phyloP scores from a whole-genome alignment of 768 basidiomycete species.

The Trametes punicea region DNA sequence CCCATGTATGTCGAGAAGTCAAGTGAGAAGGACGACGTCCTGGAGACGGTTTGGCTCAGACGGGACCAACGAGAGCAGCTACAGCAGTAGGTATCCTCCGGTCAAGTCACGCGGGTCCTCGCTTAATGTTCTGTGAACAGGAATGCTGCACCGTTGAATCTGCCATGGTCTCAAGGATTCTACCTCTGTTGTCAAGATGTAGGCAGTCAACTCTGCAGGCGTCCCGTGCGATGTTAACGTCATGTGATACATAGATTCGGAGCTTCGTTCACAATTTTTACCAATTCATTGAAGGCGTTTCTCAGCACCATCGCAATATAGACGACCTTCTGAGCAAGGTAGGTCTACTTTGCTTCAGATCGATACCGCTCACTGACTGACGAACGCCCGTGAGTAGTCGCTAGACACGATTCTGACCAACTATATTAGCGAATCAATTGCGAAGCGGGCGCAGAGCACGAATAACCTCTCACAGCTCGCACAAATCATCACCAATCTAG shows the following conservation, averaged over 20 bases:
- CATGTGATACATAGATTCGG: constrained; percentile 70
- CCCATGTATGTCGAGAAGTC: constrained; percentile 72
- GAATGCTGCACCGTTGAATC: constrained; percentile 56
- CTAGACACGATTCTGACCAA: constrained; percentile 78
- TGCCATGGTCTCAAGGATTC: constrained; percentile 96
- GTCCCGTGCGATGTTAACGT: not conserved
- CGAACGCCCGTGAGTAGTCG: constrained; percentile 47
- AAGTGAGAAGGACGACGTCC: constrained; percentile 65
- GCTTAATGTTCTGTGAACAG: constrained; percentile 34
- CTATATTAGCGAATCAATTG: constrained; percentile 74
- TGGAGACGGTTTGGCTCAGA: constrained; percentile 82
- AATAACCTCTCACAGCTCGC: constrained; percentile 86
- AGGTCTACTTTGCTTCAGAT: not conserved
- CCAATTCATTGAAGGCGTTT: constrained; percentile 92
- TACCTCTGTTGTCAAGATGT: constrained; percentile 92
- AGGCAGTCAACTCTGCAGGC: constrained; percentile 18
- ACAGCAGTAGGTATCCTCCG: constrained; percentile 39
- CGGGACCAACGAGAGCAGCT: constrained; percentile 62
- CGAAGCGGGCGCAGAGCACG: constrained; percentile 66
- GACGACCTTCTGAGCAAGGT: constrained; percentile 91
- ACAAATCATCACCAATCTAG: constrained; percentile 88
- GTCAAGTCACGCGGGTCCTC: not conserved
- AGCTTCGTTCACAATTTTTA: constrained; percentile 93
- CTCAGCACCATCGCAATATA: constrained; percentile 86
- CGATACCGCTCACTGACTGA: constrained; percentile 3